Conservation (phyloP, 2,329 filamentous ascomycete genomes). For the Diaporthe humulicola region DNA sequence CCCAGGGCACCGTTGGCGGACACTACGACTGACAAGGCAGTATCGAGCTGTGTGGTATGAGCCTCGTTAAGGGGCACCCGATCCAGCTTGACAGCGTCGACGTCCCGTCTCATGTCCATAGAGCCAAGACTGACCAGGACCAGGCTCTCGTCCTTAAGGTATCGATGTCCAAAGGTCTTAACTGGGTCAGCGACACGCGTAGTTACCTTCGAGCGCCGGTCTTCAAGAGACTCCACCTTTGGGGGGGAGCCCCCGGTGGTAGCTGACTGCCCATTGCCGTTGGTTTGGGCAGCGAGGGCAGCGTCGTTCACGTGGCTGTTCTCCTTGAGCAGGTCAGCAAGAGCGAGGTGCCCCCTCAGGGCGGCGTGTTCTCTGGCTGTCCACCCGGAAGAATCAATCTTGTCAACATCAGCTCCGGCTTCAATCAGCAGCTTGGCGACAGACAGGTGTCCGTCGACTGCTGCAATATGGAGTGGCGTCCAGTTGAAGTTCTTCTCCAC, state of each 20-base stretch:
- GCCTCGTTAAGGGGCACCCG: conserved; percentile 89
- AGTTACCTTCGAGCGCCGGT: conserved; percentile 66
- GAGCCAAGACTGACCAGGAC: conserved; percentile 93
- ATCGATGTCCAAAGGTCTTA: conserved; percentile 96
- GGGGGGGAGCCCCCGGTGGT: conserved; percentile 57
- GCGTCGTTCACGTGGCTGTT: conserved; percentile 59
- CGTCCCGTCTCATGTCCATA: conserved; percentile 90
- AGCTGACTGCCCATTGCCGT: conserved; percentile 28
- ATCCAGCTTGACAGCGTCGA: conserved; percentile 87
- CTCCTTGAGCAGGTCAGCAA: conserved; percentile 74
- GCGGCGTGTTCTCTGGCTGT: conserved; percentile 94
- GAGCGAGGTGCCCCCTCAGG: conserved; percentile 86
- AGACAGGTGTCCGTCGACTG: conserved; percentile 85
- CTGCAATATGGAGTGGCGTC: conserved; percentile 95
- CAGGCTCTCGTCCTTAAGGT: conserved; percentile 89
- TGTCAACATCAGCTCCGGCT: conserved; percentile 81
- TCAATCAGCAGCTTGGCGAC: conserved; percentile 84
- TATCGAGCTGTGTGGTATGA: conserved; percentile 93
- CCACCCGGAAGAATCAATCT: conserved; percentile 90
- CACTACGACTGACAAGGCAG: conserved; percentile 90
- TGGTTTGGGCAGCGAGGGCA: conserved; percentile 19
- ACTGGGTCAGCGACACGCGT: conserved; percentile 79
- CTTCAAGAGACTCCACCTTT: conserved; percentile 72
- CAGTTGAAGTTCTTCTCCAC: conserved; percentile 88
- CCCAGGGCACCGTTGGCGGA: conserved; percentile 87